Base-by-base conservation (phyloP, 805 yeast genomes). In the Yarrowia deformans region DNA sequence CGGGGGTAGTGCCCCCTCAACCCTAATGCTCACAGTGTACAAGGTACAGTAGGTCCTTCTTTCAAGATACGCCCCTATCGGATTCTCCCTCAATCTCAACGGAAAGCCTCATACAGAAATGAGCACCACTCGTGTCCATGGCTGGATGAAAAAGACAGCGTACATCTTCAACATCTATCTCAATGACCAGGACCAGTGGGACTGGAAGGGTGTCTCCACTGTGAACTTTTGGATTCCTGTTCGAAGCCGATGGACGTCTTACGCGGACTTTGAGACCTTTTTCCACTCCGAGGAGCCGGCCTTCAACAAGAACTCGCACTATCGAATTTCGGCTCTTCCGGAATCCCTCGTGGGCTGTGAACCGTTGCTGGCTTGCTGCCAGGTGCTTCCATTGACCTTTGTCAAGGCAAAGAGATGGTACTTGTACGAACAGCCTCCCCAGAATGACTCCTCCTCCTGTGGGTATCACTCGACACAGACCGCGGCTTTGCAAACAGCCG, bases 91-190 rank as follows among this genome's bases (percentile, higher is more conserved):
- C n/a, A 9, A n/a, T 18, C 40, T 6, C 7, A 8, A 16, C 18
- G 4, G 16, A 10, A 39, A 10, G 5, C 54, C 34, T n/a, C n/a
- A n/a, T n/a, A 32, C 56, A n/a, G 18, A 34, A 54, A 56, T 56
- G 63, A 56, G 63, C 48, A 3, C 37, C 5, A 8, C 35, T 14
- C 19, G 5, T 3, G 42, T 23, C 63, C 35, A 2, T 6, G 63
- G 63, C 35, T 56, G 63, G 63, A 56, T 56, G 63, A 40, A 40
- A 12, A 56, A 56, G 19, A 56, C 63, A 9, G 63, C 63, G 39
- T 56, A 56, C 13, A n/a, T 56, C 5, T 56, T 42, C 48, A 56
- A 56, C 39, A 10, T 29, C 12, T 56, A 40, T 10, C 37, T 29
- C 19, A 29, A 23, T n/a, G 63, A 40, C 35, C 35, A 55, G 5